phyloP scores from a whole-genome alignment of 2,329 filamentous ascomycete genomes.

The Trematosphaeria pertusa region DNA sequence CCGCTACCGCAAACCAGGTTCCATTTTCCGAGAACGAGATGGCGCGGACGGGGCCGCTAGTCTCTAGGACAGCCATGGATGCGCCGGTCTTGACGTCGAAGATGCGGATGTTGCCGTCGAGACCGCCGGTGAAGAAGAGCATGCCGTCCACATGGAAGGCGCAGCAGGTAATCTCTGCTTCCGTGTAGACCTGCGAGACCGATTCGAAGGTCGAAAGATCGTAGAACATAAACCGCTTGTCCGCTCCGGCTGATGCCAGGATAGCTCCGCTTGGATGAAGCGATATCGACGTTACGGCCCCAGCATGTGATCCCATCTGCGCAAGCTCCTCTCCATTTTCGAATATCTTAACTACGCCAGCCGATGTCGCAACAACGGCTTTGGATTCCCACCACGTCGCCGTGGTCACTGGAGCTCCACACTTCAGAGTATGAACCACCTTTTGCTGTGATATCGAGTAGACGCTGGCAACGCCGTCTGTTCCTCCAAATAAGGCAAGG shows the following conservation, averaged over 20 bases:
- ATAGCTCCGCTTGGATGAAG: constrained; percentile 84
- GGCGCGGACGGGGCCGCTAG: constrained; percentile 71
- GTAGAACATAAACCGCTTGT: constrained; percentile 93
- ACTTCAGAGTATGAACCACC: constrained; percentile 71
- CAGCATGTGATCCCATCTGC: constrained; percentile 81
- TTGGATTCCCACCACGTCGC: constrained; percentile 71
- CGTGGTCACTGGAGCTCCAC: constrained; percentile 71
- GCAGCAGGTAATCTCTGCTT: constrained; percentile 77
- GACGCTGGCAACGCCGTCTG: constrained; percentile 76
- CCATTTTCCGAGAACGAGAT: constrained; percentile 95
- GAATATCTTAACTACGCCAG: constrained; percentile 81
- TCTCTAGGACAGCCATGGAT: constrained; percentile 75
- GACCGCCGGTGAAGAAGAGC: constrained; percentile 84
- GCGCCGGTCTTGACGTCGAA: constrained; percentile 85
- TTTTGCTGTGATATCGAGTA: constrained; percentile 80
- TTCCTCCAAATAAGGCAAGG: constrained; percentile 75
- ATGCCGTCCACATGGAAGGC: constrained; percentile 98
- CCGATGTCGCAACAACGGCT: constrained; percentile 75
- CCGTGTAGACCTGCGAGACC: constrained; percentile 79
- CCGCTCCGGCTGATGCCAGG: constrained; percentile 83
- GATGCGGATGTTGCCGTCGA: constrained; percentile 81
- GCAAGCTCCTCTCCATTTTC: constrained; percentile 72
- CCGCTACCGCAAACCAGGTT: constrained; percentile 88
- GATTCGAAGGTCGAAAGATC: constrained; percentile 73
- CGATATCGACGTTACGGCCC: constrained; percentile 77